Base-by-base conservation (phyloP, 768 basidiomycete species). In the Imleria badia region DNA sequence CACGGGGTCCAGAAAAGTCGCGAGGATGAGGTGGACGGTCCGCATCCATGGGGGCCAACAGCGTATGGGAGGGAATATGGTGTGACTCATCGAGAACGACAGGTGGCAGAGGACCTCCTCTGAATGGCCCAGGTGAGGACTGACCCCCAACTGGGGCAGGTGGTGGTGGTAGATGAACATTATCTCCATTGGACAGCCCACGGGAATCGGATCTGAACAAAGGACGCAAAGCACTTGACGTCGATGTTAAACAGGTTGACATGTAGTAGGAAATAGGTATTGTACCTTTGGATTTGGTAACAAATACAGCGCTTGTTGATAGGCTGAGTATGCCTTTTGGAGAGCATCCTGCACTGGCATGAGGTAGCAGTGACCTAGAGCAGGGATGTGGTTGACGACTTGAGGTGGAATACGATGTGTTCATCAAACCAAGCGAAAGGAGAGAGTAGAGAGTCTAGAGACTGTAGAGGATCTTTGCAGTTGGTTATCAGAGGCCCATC, bases 291-390 rank as follows among this genome's bases (percentile, higher is more conserved):
- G 96, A 64, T 96, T 95, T 3, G 93, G 93, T 35, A 99, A 83
- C 59, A 95, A 81, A 71, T 96, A 98, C 22, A 99, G 81, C 3
- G 97, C 97, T 71, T 98, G 96, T 73, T 99, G 95, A 73, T 99
- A 99, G 15, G 97, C 95, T 1, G 91, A 88, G 72, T 98, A 98
- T 0, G 97, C 97, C 77, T 96, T 97, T 76, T 96, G 94, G 43
- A 99, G 83, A 75, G 98, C 94, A 69, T 98, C 97, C 69, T 97
- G 95, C 96, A n/a, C n/a, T n/a, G n/a, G n/a, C n/a, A 97, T 98
- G 55, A 99, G 85, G 72, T 96, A 94, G 73, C 96, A 98, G 65
- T 98, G 94, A 31, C 95, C 93, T 91, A 65, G 51, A 58, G 36
- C 29, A 39, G 42, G 44, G 51, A 45, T 59, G 46, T n/a, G n/a